A percentile compares a stretch with the other conserved stretches of the same genome.
These are phyloP conservation scores for Cytauxzoon felis DNA, from an alignment of 169 alveolate species.

Conservation along the genomic window DNA sequence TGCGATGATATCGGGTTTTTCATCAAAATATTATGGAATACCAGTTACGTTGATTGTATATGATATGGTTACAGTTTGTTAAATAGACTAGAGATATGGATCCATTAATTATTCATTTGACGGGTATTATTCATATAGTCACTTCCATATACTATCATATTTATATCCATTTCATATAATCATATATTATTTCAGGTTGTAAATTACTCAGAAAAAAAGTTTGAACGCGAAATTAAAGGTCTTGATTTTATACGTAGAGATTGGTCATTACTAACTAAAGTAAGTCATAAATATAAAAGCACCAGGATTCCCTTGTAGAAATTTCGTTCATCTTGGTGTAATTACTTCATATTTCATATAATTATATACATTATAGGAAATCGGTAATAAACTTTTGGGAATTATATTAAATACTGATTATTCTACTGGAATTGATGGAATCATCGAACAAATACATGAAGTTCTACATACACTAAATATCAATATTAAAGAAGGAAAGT, in stretches of 20 bases:
- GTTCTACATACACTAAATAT: conserved; percentile 76
- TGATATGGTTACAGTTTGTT: too few relatives aligned
- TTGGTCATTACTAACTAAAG: conserved; percentile 92
- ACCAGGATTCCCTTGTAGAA: conserved; percentile 74
- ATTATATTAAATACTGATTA: conserved; percentile 28
- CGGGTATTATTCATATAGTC: too few relatives aligned
- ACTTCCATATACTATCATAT: too few relatives aligned
- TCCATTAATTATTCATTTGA: too few relatives aligned
- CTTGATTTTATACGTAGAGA: conserved; percentile 97
- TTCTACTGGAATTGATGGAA: conserved; percentile 62
- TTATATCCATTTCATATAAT: not conserved
- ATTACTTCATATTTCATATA: conserved; percentile 7
- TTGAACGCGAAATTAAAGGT: conserved; percentile 93
- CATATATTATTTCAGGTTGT: conserved; percentile 58
- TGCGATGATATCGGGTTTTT: too few relatives aligned
- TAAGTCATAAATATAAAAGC: not conserved
- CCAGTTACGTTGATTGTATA: too few relatives aligned
- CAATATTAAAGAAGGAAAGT: conserved; percentile 73
- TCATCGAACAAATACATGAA: conserved; percentile 81
- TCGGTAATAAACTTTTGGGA: conserved; percentile 27
- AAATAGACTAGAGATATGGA: too few relatives aligned
- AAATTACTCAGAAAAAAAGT: conserved; percentile 68
- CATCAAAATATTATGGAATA: too few relatives aligned
- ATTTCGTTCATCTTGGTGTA: conserved; percentile 44
- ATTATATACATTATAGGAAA: conserved; percentile 24